phyloP scores from a whole-genome alignment of 2,329 filamentous ascomycete genomes.

The Penicillium frequentans region DNA sequence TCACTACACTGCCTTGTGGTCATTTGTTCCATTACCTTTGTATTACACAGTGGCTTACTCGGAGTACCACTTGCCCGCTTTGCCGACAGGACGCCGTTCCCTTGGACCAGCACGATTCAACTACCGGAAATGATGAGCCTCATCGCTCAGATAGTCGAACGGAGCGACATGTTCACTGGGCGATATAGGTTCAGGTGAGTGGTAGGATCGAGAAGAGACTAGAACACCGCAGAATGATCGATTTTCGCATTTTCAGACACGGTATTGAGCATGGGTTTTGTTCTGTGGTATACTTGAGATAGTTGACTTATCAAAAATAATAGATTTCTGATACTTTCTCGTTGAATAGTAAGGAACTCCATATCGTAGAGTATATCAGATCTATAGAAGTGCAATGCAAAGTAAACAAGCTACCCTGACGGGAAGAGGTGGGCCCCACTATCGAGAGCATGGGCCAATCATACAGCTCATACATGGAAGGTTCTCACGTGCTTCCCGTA shows the following conservation, averaged over 20 bases:
- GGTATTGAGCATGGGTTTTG: neutral
- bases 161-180: neutral
- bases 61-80: neutral
- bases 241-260: neutral
- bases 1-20: neutral
- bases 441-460: neutral
- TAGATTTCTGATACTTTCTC: neutral
- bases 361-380: neutral
- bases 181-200: neutral
- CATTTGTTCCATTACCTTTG: neutral
- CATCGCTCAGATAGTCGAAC: neutral
- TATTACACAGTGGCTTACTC: neutral
- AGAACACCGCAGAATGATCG: neutral
- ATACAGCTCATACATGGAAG: neutral
- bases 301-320: neutral
- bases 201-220: neutral
- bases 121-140: neutral
- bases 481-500: constrained; percentile 9
- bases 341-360: neutral
- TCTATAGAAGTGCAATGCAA: neutral
- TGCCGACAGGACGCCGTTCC: neutral
- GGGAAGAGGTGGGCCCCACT: neutral
- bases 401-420: neutral
- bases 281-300: too few species aligned
- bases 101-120: neutral